Evolutionary conservation across 2,329 filamentous ascomycete genomes (phyloP).

Genomic region (Sarocladiaceae sp.): DNA sequence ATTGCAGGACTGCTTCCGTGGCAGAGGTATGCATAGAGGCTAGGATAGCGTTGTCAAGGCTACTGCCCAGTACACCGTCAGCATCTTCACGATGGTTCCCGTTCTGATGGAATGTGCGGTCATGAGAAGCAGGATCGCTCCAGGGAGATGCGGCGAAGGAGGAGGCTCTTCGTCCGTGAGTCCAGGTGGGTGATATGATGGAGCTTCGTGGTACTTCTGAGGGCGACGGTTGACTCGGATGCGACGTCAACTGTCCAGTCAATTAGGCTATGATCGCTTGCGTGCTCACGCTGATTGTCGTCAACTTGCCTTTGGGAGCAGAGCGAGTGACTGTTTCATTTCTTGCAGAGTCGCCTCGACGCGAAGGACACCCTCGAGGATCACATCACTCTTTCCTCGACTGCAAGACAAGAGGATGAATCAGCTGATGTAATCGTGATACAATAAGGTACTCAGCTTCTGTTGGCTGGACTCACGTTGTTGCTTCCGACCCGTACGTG

Average conservation of each 20-base stretch:
- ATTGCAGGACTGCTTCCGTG: slow-evolving; percentile 44
- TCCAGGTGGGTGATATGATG: background rate
- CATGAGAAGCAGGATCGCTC: slow-evolving; percentile 2
- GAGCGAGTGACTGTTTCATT: slow-evolving; percentile 31
- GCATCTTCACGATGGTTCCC: slow-evolving; percentile 15
- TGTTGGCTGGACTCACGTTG: slow-evolving; percentile 37
- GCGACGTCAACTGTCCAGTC: no score
- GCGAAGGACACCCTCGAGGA: slow-evolving; percentile 42
- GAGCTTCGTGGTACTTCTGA: background rate
- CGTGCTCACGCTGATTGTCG: slow-evolving; percentile 4
- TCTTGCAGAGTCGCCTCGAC: slow-evolving; percentile 40
- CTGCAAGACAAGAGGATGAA: slow-evolving; percentile 16
- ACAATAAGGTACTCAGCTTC: background rate
- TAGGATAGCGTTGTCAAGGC: slow-evolving; percentile 40
- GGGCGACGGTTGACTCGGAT: background rate
- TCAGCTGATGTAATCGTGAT: background rate
- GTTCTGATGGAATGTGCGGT: slow-evolving; percentile 17
- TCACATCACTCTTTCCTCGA: slow-evolving; percentile 44
- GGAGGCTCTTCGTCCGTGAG: background rate
- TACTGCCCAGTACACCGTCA: slow-evolving; percentile 10
- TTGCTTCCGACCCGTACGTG: slow-evolving; percentile 36
- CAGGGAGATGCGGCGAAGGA: slow-evolving; percentile 4
- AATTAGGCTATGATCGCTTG: background rate
- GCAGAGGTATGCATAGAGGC: slow-evolving; percentile 44
- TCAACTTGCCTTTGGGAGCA: slow-evolving; percentile 19